Evolutionary conservation across 768 basidiomycete genomes (phyloP).

Genomic region (Suillus spraguei): DNA sequence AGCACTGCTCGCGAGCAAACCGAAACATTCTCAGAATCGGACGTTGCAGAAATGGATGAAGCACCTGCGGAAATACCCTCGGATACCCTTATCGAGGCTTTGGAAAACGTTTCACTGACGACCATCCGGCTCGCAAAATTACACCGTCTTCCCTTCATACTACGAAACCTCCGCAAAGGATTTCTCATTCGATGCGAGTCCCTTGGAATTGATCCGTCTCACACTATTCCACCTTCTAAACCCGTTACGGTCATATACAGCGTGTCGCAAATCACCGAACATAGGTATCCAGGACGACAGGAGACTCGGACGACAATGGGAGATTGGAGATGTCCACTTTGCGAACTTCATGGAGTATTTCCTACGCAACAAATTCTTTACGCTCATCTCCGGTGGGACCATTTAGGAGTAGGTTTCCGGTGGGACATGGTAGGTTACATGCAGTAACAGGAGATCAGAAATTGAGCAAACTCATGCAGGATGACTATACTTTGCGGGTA

Average conservation of each 20-base stretch:
- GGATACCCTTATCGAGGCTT: conserved; percentile 36
- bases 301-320: conserved; percentile 29
- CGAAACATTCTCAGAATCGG: neutral
- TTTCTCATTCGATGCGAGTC: conserved; percentile 47
- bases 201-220: conserved; percentile 37
- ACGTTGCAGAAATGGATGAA: conserved; percentile 16
- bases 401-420: conserved; percentile 38
- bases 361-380: conserved; percentile 43
- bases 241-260: conserved; percentile 28
- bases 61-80: conserved; percentile 30
- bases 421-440: conserved; percentile 40
- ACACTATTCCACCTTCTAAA: conserved; percentile 20
- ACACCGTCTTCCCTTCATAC: conserved; percentile 55
- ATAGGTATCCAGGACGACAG: conserved; percentile 16
- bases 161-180: conserved; percentile 50
- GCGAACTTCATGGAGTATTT: conserved; percentile 47
- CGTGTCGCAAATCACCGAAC: conserved; percentile 13
- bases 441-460: neutral
- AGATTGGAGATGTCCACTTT: conserved; percentile 57
- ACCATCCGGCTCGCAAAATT: conserved; percentile 40
- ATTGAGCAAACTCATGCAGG: neutral
- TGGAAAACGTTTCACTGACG: conserved; percentile 36
- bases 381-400: conserved; percentile 54
- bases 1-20: neutral
- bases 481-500: conserved; percentile 17